Evolutionary conservation across 2,329 filamentous ascomycete genomes (phyloP).

Genomic region (Trichoderma citrinoviride): DNA sequence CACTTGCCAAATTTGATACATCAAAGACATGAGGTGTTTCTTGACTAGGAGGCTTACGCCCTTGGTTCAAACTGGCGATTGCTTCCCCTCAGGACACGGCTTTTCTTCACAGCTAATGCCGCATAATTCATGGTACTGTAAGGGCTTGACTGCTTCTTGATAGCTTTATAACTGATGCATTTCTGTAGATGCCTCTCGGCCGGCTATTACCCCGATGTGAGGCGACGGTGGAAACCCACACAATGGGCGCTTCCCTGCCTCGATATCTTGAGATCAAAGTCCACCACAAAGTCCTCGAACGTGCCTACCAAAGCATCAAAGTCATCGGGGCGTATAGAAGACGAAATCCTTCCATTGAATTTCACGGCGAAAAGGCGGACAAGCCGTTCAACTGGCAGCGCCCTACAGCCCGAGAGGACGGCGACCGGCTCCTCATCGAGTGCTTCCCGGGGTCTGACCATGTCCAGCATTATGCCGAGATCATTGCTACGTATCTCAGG

Average conservation of each 20-base stretch:
- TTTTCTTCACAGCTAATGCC: no score
- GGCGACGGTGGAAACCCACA: background rate
- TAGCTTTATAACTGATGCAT: no score
- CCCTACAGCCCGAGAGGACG: background rate
- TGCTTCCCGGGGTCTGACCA: background rate
- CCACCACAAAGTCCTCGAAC: background rate
- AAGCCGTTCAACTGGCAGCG: background rate
- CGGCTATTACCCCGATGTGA: background rate
- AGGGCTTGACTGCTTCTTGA: no score
- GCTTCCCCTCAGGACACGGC: no score
- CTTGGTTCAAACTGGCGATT: no score
- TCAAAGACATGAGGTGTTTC: no score
- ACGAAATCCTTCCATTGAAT: background rate
- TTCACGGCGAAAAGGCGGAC: background rate
- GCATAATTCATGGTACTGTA: no score
- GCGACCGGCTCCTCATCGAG: background rate
- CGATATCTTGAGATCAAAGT: background rate
- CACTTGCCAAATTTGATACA: no score
- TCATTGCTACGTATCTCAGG: background rate
- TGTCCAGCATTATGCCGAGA: background rate
- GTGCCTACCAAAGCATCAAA: background rate
- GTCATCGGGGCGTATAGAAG: background rate
- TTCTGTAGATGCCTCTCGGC: no score
- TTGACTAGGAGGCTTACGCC: no score
- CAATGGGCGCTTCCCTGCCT: background rate